Evolutionary conservation across 768 basidiomycete genomes (phyloP), one percentile per base, ranked within the genome.

Genomic region (Flagelloscypha sp.): DNA sequence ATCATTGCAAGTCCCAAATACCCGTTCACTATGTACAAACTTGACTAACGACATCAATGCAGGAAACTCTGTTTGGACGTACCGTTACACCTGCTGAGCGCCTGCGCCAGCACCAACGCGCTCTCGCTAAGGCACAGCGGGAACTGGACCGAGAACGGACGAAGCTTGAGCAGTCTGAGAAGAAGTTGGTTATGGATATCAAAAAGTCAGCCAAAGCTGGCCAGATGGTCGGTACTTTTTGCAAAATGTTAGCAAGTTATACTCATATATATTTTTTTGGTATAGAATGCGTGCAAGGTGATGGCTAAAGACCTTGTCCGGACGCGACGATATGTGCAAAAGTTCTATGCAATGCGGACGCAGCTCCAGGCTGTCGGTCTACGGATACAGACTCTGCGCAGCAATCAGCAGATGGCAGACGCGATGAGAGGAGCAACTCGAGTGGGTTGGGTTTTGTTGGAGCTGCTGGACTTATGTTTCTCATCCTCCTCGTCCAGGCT

Each of bases 291-390:
- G 15, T 97, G 93, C 68, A 98, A 98, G 71, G 85, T 98, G 45
- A 95, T 97, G 84, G 95, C 95, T 17, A 98, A 95, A 59, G 95
- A 99, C 55, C 82, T 99, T 38, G 90, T 98, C 44, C 78, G 95
- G 45, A 98, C 94, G 8, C 73, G 95, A 32, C 76, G 86, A 51
- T 98, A 99, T 55, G 70, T 92, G 17, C 90, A 97, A 62, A 98
- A 97, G 58, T 99, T 99, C 68, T 87, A 95, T 55, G 89, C 93
- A 55, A 98, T 99, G 94, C 77, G 88, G 38, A 98, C 95, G 2
- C 95, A 98, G 54, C 72, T 99, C 2, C 95, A 99, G 59, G 95
- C 94, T 5, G 88, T 99, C 27, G 79, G 84, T 8, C 67, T 99
- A 38, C 73, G 95, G 43, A 94, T 99, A 69, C 95, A 99, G 59